Evolutionary conservation across 1,284 basidiomycete species (phyloP), one percentile per base, ranked within the genome.

Genomic region (Ceratobasidium sp.): DNA sequence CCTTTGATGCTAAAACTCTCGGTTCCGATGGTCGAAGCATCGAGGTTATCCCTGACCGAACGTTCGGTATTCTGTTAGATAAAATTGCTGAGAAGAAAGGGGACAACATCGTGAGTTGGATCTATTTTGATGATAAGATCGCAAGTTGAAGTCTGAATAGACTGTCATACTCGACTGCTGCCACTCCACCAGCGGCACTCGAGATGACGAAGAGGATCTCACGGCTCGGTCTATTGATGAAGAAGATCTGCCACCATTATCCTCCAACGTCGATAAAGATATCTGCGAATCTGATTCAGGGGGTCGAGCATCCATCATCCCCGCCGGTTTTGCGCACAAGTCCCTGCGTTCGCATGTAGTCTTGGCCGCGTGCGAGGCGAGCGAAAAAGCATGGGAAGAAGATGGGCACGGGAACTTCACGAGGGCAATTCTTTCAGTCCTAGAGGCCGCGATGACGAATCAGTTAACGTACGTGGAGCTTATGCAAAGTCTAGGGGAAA

Each of bases 121-220:
- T 21, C 23, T 34, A 18, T 52, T 57, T 12, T 12, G n/a, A 23
- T 36, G 21, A n/a, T 6, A n/a, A n/a, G n/a, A n/a, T n/a, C n/a
- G n/a, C n/a, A n/a, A n/a, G n/a, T n/a, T n/a, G n/a, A n/a, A n/a
- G n/a, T n/a, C 26, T 8, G 18, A 4, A 36, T 45, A 73, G 72
- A 87, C 88, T 2, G 79, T 90, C 62, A 83, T 90, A 62, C 80
- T 89, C 43, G 89, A 90, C 77, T 85, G 86, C 75, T 89, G 87
- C 76, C 90, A 90, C 79, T 83, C 84, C 18, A 83, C 85, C 5
- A 74, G 80, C 16, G 80, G 81, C 52, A 79, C 82, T 23, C 78
- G 79, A 10, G 78, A 80, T 59, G 80, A 81, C 23, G 76, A 79
- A 34, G 82, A 81, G 26, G 80, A 83, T 75, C 83, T 86, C 82